Conservation (phyloP, 495 filamentous ascomycete genomes). For the Talaromyces liani region DNA sequence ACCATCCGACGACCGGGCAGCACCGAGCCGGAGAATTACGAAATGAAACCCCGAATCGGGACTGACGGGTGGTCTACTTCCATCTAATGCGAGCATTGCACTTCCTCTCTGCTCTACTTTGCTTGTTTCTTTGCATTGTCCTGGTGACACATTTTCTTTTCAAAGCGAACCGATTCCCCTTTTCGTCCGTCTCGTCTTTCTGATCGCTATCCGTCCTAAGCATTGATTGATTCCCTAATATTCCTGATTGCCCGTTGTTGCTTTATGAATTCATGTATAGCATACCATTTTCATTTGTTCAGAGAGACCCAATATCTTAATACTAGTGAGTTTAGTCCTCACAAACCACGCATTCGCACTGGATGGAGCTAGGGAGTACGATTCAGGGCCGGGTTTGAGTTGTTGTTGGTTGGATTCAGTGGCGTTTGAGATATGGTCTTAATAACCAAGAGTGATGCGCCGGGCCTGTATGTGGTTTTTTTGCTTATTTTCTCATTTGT, state of each 20-base stretch:
- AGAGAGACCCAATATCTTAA: background rate
- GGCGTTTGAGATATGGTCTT: background rate
- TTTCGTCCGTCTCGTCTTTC: background rate
- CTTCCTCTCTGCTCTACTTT: background rate
- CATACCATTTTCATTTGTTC: conserved; percentile 3
- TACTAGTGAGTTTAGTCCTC: background rate
- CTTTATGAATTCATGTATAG: conserved; percentile 1
- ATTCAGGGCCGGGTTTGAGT: background rate
- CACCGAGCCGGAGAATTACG: conserved; percentile 63
- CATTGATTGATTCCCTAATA: background rate
- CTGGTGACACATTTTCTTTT: background rate
- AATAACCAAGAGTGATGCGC: background rate
- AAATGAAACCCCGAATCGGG: conserved; percentile 45
- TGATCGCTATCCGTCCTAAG: background rate
- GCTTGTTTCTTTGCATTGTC: background rate
- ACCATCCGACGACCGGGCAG: conserved; percentile 62
- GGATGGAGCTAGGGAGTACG: conserved; percentile 7
- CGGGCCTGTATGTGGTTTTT: background rate
- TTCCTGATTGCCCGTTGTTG: background rate
- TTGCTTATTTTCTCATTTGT: conserved; percentile 1
- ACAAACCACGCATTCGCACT: conserved; percentile 6
- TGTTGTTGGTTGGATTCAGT: background rate
- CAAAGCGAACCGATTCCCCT: conserved; percentile 6
- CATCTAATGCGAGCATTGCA: conserved; percentile 13
- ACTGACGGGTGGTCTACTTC: conserved; percentile 36